Evolutionary conservation across 352 stramenopile species (phyloP), one percentile per base, ranked within the genome.

Genomic region (Pythium brassicae): DNA sequence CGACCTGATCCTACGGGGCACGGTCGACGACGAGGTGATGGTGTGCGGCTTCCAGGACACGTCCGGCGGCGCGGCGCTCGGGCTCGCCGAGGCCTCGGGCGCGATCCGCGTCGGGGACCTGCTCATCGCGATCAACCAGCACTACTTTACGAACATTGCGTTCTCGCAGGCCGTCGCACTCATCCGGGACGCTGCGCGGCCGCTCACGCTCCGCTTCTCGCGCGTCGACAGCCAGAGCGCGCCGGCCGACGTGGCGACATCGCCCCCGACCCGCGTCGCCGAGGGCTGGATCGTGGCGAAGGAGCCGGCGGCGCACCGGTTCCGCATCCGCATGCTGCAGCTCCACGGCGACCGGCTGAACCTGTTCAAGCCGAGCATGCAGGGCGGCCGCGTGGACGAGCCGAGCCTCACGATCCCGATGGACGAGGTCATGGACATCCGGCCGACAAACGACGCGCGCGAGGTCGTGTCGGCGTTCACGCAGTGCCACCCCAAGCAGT

Each of bases 21-120:
- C 86, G 2, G 85, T 95, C 22, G 86, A 95, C 54, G 86, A 92
- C 57, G 84, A 93, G 60, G 83, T 95, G 55, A 92, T 95, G 80
- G 83, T 95, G 4, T 91, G 81, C 32, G 86, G 86, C 7, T 94
- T 95, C 64, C 68, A 87, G 53, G 62, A 84, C 22, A 59, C 63
- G 4, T 59, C 50, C 19, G 67, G 68, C 14, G 65, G 68, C 11
- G 62, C 64, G 7, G 64, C 73, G 10, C 59, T 73, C 19, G 74
- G 79, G 1, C 67, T 81, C 39, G 82, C 79, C 7, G 79, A 90
- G 62, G 66, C 81, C 22, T 87, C 80, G 2, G 81, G 83, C 14
- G 82, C 85, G 12, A 92, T 95, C 69, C 78, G 71, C 20, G 69
- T 91, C 17, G 86, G 86, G 8, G 86, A 95, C 52, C 46, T 94